A percentile compares a stretch with the other conserved stretches of the same genome.
Conservation (phyloP, 306 rosid species). For the Quercus variabilis region DNA sequence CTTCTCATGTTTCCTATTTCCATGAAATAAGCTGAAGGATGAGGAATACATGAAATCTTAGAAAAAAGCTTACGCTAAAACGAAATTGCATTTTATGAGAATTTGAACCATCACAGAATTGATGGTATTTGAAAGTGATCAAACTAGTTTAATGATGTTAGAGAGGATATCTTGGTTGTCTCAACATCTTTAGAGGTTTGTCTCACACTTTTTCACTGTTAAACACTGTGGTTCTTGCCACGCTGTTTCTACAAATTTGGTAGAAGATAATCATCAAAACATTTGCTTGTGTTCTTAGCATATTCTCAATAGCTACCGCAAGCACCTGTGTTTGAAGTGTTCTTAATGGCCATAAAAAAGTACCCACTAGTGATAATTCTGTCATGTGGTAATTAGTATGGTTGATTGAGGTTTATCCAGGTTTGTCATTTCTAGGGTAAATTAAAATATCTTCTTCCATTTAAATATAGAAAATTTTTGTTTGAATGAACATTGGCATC, state of each 20-base stretch:
- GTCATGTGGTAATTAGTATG: background rate
- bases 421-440: background rate
- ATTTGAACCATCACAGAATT: background rate
- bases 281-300: background rate
- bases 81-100: background rate
- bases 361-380: background rate
- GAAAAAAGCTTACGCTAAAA: background rate
- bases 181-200: background rate
- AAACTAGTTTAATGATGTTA: background rate
- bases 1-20: conserved; percentile 18
- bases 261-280: background rate
- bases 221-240: background rate
- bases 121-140: background rate
- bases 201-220: background rate
- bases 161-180: background rate
- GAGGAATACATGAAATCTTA: background rate
- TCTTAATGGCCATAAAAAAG: background rate
- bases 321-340: background rate
- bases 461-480: background rate
- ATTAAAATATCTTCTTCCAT: background rate
- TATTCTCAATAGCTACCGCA: background rate
- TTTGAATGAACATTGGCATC: background rate
- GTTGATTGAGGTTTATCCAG: background rate
- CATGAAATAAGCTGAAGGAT: background rate
- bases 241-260: background rate